Evolutionary conservation across 2,329 filamentous ascomycete genomes (phyloP).

Genomic region (Aureobasidium musti): DNA sequence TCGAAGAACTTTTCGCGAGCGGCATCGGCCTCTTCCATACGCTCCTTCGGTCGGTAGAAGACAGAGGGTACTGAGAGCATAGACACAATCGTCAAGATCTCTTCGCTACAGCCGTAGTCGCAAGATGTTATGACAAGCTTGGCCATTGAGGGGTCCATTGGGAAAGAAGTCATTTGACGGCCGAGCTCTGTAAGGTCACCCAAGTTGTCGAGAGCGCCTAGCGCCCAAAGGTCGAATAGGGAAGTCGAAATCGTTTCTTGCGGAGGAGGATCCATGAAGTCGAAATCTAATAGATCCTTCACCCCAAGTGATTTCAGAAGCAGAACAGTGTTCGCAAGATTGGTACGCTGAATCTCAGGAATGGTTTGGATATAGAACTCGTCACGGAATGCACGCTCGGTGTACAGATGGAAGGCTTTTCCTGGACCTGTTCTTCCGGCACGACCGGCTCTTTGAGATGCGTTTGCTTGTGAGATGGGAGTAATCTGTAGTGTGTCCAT

Average conservation of each 20-base stretch:
- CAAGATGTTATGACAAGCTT: constrained; percentile 92
- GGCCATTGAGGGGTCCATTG: constrained; percentile 94
- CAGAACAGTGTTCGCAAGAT: constrained; percentile 90
- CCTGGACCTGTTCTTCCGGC: constrained; percentile 93
- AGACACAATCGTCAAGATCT: constrained; percentile 97
- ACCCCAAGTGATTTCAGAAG: constrained; percentile 93
- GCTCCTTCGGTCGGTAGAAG: constrained; percentile 95
- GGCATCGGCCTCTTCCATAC: constrained; percentile 92
- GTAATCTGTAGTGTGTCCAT: constrained; percentile 99
- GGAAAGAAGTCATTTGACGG: constrained; percentile 92
- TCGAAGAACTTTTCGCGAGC: constrained; percentile 98
- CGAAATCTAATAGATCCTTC: constrained; percentile 90
- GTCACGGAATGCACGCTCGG: constrained; percentile 91
- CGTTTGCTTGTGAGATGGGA: constrained; percentile 94
- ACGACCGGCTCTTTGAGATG: constrained; percentile 87
- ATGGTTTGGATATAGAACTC: constrained; percentile 97
- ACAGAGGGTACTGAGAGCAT: constrained; percentile 97
- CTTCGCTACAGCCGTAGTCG: constrained; percentile 83
- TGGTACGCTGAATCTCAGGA: constrained; percentile 95
- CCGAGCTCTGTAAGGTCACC: constrained; percentile 88
- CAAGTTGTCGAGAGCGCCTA: constrained; percentile 90
- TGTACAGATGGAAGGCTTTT: constrained; percentile 92
- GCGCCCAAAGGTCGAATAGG: constrained; percentile 94
- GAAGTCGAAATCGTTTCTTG: constrained; percentile 98
- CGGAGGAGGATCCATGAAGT: constrained; percentile 98